These are phyloP conservation scores for Arthrobotrys sphaeroides DNA, from an alignment of 2,329 filamentous ascomycete genomes.

Conservation along the genomic window DNA sequence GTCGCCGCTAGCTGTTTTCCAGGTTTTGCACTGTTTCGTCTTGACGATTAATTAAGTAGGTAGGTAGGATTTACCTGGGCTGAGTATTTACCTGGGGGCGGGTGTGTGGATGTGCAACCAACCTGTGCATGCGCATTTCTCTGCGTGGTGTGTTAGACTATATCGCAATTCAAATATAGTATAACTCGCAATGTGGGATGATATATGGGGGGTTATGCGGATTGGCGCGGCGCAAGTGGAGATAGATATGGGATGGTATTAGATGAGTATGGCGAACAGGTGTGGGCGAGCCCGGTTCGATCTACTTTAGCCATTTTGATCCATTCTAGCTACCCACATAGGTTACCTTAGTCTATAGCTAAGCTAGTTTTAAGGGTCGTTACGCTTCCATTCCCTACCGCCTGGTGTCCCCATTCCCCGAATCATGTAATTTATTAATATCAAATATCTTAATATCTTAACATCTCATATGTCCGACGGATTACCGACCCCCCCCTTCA, in stretches of 20 bases:
- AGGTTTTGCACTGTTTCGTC: constrained; percentile 39
- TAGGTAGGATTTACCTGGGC: no score
- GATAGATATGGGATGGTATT: neutral
- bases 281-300: constrained; percentile 15
- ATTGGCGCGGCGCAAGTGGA: constrained; percentile 11
- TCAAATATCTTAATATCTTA: constrained; percentile 42
- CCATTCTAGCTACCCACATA: no score
- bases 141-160: neutral
- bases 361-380: constrained; percentile 1
- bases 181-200: constrained; percentile 23
- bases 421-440: constrained; percentile 50
- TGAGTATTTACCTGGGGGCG: constrained; percentile 17
- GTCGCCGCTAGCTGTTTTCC: constrained; percentile 25
- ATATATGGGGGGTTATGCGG: constrained; percentile 1
- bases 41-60: no score
- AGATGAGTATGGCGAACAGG: constrained; percentile 40
- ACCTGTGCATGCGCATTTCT: no score
- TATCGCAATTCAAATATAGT: neutral
- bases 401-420: constrained; percentile 51
- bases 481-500: neutral
- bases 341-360: no score
- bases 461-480: constrained; percentile 17
- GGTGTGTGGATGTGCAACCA: no score
- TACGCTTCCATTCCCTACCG: constrained; percentile 39
- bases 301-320: constrained; percentile 40